phyloP scores from a whole-genome alignment of 768 basidiomycete genomes.

The Paxillus ammoniavirescens region DNA sequence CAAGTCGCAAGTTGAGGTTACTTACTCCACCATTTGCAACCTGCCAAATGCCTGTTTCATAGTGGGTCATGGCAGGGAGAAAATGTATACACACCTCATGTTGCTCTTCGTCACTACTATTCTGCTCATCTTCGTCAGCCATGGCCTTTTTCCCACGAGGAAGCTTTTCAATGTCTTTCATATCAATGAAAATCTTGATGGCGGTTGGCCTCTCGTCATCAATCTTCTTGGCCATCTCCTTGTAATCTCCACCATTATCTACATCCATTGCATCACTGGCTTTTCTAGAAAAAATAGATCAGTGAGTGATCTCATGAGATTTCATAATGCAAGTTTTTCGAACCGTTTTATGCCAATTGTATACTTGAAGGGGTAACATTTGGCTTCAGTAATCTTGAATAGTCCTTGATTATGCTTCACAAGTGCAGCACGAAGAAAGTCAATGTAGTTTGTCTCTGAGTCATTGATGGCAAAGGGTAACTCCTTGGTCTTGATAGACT shows the following conservation, averaged over 20 bases:
- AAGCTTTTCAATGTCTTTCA: not conserved
- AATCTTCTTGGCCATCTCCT: constrained; percentile 3
- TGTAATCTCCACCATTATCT: not conserved
- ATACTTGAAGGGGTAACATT: not conserved
- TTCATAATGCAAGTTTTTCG: not conserved
- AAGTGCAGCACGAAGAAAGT: not conserved
- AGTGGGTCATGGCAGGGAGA: not conserved
- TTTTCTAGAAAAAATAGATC: not conserved
- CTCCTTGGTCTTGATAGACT: not conserved
- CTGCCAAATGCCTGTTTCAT: not conserved
- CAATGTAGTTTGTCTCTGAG: not conserved
- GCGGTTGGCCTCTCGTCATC: not conserved
- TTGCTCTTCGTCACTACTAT: not conserved
- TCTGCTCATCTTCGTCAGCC: not conserved
- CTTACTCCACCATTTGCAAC: not conserved
- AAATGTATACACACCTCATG: not conserved
- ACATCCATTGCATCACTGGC: too few species aligned
- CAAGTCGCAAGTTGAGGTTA: not conserved
- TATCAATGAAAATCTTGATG: not conserved
- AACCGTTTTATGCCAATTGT: not conserved
- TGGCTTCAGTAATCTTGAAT: constrained; percentile 24
- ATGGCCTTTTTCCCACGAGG: not conserved
- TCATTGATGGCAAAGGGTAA: not conserved
- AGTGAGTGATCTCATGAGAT: not conserved
- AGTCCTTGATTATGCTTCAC: not conserved